phyloP scores from a whole-genome alignment of 2,329 filamentous ascomycete genomes.

The Nectriaceae sp. region DNA sequence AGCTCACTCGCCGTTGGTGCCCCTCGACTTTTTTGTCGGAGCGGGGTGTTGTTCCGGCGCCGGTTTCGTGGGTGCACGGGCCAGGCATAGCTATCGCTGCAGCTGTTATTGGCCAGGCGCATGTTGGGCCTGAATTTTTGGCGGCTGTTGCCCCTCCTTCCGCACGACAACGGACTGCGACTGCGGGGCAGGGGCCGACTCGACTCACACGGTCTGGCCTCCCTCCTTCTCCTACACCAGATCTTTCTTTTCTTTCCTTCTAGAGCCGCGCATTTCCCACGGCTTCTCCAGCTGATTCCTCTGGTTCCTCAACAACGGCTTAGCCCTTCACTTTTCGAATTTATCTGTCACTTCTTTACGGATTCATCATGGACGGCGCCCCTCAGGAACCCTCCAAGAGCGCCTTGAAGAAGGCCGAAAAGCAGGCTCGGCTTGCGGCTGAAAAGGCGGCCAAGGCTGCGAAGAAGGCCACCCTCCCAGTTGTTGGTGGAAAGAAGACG shows the following conservation, averaged over 20 bases:
- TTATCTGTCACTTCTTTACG: background rate
- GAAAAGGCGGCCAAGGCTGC: slow-evolving; percentile 64
- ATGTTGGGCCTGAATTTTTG: slow-evolving; percentile 28
- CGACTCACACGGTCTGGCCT: slow-evolving; percentile 22
- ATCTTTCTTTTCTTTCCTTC: slow-evolving; percentile 18
- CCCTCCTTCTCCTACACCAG: slow-evolving; percentile 3
- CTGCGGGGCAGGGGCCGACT: slow-evolving; percentile 29
- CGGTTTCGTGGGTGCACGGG: slow-evolving; percentile 18
- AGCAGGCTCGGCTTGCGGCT: slow-evolving; percentile 61
- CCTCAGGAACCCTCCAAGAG: slow-evolving; percentile 55
- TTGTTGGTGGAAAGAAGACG: slow-evolving; percentile 60
- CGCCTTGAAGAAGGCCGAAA: slow-evolving; percentile 67
- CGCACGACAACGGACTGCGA: slow-evolving; percentile 20
- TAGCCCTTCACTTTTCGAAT: background rate
- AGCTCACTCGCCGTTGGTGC: slow-evolving; percentile 26
- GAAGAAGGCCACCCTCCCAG: slow-evolving; percentile 52
- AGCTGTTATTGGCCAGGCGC: slow-evolving; percentile 23
- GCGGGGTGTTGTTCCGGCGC: slow-evolving; percentile 28
- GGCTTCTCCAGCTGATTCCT: slow-evolving; percentile 1
- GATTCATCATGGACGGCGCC: slow-evolving; percentile 29
- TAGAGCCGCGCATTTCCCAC: slow-evolving; percentile 5
- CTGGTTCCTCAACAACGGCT: slow-evolving; percentile 10
- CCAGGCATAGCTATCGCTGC: slow-evolving; percentile 5
- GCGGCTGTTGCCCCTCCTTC: slow-evolving; percentile 28
- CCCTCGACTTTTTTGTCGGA: slow-evolving; percentile 32